Base-by-base conservation (phyloP, 306 rosid species). In the Rubus idaeus region DNA sequence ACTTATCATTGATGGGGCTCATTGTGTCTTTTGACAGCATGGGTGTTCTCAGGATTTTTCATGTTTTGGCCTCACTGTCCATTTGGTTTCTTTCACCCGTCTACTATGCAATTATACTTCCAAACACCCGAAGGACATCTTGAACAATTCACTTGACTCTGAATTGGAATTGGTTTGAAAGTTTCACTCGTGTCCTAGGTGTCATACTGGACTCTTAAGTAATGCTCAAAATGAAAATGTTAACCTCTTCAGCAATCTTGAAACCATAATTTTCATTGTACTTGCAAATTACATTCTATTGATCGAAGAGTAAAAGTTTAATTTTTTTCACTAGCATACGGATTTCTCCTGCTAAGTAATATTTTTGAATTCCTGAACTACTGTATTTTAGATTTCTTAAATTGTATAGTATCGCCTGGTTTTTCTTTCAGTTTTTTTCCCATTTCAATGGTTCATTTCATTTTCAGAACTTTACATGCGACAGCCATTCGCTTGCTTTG, bases 401-500 rank as follows among this genome's bases (percentile, higher is more conserved):
- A 58, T 13, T 58, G 5, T 42, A 42, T 4, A 4, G 46, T 23
- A 21, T 9, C 7, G 8, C 11, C 18, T 10, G 39, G 41, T 21
- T 1, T 11, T 6, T 5, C 62, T 55, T 23, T 53, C 26, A 23
- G 26, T 23, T 3, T 73, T 73, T 56, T 3, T 40, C 18, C 70
- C 26, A 42, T 17, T 76, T 70, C 12, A 53, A 52, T 77, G 50
- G 8, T 84, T 71, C 35, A 21, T 75, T 42, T 74, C 10, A 21
- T 71, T 55, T 83, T 73, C 92, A 95, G 98, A 82, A 77, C 91
- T 1, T 83, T 95, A 80, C 85, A 87, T 84, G 91, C 97, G 74
- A 89, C 92, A 37, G 97, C 97, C 49, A 84, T 79, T 74, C 91
- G 97, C 79, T 85, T 95, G 87, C 93, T 95, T 44, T 95, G 97